phyloP scores from a whole-genome alignment of 2,329 filamentous ascomycete genomes.

The Rosellinia necatrix region DNA sequence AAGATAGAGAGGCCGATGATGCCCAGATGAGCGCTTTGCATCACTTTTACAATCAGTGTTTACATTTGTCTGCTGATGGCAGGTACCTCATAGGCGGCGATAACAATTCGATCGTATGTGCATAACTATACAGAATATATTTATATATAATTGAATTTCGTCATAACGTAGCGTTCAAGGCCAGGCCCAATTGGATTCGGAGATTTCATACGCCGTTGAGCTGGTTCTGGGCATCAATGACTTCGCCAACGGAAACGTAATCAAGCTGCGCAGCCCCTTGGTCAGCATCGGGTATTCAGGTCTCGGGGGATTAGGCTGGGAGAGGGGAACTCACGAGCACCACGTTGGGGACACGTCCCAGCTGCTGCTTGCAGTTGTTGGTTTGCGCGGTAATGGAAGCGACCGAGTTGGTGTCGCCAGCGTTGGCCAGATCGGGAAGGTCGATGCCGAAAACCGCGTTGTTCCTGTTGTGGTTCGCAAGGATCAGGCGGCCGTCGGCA shows the following conservation, averaged over 20 bases:
- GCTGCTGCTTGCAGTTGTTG: conserved; percentile 39
- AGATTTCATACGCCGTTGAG: conserved; percentile 44
- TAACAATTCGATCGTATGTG: background rate
- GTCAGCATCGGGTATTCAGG: conserved; percentile 12
- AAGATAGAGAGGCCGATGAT: background rate
- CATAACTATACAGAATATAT: conserved; percentile 11
- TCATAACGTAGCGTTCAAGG: background rate
- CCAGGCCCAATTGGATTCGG: background rate
- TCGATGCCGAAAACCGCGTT: conserved; percentile 43
- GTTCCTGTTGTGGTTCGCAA: conserved; percentile 49
- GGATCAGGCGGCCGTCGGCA: conserved; percentile 48
- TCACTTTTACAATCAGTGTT: background rate
- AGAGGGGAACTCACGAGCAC: conserved; percentile 42
- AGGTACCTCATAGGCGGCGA: no score
- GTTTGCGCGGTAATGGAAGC: conserved; percentile 51
- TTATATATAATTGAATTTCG: conserved; percentile 8
- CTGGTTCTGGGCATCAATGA: conserved; percentile 43
- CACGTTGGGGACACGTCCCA: conserved; percentile 44
- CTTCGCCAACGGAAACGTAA: conserved; percentile 48
- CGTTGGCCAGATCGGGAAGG: conserved; percentile 40
- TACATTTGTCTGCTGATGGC: no score
- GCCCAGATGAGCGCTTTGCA: background rate
- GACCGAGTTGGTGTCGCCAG: conserved; percentile 52
- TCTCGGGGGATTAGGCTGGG: background rate
- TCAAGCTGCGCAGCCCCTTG: conserved; percentile 46